A percentile compares a stretch with the other conserved stretches of the same genome.
These are phyloP conservation scores for Nevesoporus exiguus DNA, from an alignment of 768 basidiomycete genomes.

Conservation along the genomic window DNA sequence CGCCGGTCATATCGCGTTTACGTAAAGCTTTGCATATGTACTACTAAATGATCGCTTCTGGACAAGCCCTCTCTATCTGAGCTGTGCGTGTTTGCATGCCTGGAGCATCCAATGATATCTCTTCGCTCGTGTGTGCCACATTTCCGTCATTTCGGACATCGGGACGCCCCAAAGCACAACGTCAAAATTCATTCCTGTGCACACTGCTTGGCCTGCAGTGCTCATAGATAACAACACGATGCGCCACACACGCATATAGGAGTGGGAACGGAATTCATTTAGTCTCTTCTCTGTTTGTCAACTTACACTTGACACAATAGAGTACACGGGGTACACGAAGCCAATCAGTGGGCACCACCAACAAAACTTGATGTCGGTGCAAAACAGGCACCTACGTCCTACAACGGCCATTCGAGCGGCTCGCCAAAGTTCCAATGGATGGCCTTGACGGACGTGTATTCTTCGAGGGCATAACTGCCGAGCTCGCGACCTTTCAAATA, in stretches of 20 bases:
- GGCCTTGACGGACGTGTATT: constrained; percentile 80
- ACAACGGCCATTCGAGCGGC: constrained; percentile 75
- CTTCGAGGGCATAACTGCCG: constrained; percentile 78
- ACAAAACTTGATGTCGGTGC: not conserved
- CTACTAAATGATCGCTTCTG: not conserved
- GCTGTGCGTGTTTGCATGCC: constrained; percentile 1
- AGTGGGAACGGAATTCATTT: constrained; percentile 13
- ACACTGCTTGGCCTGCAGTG: constrained; percentile 3
- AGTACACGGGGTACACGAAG: not conserved
- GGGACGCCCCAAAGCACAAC: not conserved
- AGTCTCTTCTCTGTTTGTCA: constrained; percentile 2
- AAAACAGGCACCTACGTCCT: constrained; percentile 1
- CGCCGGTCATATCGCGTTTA: constrained; percentile 4
- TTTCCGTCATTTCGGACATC: constrained; percentile 17
- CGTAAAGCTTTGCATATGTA: constrained; percentile 8
- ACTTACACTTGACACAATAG: constrained; percentile 14
- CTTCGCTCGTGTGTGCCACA: constrained; percentile 24
- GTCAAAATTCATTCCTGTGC: constrained; percentile 15
- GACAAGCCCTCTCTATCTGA: not conserved
- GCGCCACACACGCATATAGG: constrained; percentile 4
- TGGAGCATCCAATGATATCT: constrained; percentile 11
- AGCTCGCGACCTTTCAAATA: constrained; percentile 72
- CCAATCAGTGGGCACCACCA: not conserved
- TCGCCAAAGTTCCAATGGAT: constrained; percentile 89
- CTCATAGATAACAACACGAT: constrained; percentile 1